Evolutionary conservation across 805 yeast species (phyloP), one percentile per base, ranked within the genome.

Genomic region (Yamadazyma nakazawae): DNA sequence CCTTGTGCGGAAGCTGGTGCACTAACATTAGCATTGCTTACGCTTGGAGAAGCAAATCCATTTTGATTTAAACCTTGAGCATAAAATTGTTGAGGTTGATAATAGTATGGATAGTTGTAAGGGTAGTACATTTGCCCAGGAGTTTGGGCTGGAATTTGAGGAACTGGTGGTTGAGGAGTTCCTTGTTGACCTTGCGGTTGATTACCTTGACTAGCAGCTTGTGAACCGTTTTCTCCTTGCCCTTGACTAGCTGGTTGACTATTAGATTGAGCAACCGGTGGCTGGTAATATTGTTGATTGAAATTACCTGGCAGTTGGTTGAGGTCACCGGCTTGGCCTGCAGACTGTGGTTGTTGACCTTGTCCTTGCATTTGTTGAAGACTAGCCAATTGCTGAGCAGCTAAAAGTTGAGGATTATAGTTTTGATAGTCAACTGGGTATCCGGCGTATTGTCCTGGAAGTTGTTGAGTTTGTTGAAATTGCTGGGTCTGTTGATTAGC

Each of bases 391-490:
- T 50, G 54, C 30, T 50, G 54, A 45, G 63, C 59, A 37, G 62
- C 64, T 43, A 61, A 62, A 42, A 56, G 59, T 51, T 66, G 73
- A 46, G 63, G 68, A 42, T 60, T 65, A 56, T 70, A 70, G 34
- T 64, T 65, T 36, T 68, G 60, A 61, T 72, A 72, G 55, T 72
- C 78, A 39, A 59, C 74, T 40, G 77, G 77, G 60, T 70, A 73
- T 39, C 67, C 71, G 40, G 62, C 75, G 56, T 64, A 72, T 56
- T 68, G 74, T 30, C 68, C 73, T 46, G 76, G 76, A 36, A 66
- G 49, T 43, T 63, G 59, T 51, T 70, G 75, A 32, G 64, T 64
- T 44, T 67, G 66, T 54, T 70, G 75, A 16, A 68, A 68, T 48
- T 67, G 70, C 50, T 70, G 75, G 47, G 64, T 74, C 52, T 66